Base-by-base conservation (phyloP, 345 rosid genomes). In the Dipteronia sinensis region DNA sequence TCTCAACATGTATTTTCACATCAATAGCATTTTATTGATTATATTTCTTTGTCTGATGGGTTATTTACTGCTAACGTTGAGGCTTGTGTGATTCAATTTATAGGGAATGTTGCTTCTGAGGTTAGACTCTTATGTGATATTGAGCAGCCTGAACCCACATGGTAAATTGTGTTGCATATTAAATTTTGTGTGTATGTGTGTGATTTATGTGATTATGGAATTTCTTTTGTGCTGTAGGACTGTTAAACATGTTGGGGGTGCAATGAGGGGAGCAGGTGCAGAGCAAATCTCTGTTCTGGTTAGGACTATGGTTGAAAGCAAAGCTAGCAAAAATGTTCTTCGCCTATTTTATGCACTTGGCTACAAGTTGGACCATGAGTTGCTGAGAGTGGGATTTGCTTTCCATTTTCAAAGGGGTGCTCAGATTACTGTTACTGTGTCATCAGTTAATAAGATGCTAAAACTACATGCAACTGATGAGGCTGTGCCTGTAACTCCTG, bases 291-390 rank as follows among this genome's bases (percentile, higher is more conserved):
- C 97, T 20, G 95, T 94, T 78, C 83, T 96, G 65, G 97, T 96
- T 0, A 87, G 98, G 84, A 86, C 80, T 56, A 88, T 89, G 97
- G 84, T 92, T 65, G 98, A 94, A 69, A 94, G 99, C 82, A 96
- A 92, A 91, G 95, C 91, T n/a, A 94, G 98, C 95, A 94, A 92
- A 93, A 94, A 93, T 38, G 97, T 87, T 10, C 84, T 94, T 69
- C 89, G 91, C 10, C 75, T 92, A 71, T 96, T 96, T 79, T 84
- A 89, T 47, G 82, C 93, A 0, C 95, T 96, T 12, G 99, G 99
- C 27, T 96, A 96, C 82, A 96, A 94, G 84, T 83, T 96, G 84
- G 97, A 96, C 78, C 95, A 92, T 20, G 99, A 96, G 83, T 89
- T 92, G 67, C 88, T 96, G 74, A 89, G 92, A 86, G 99, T 91